These are phyloP conservation scores for Zizania latifolia DNA, from an alignment of 176 grass and related monocot genomes.

Conservation along the genomic window DNA sequence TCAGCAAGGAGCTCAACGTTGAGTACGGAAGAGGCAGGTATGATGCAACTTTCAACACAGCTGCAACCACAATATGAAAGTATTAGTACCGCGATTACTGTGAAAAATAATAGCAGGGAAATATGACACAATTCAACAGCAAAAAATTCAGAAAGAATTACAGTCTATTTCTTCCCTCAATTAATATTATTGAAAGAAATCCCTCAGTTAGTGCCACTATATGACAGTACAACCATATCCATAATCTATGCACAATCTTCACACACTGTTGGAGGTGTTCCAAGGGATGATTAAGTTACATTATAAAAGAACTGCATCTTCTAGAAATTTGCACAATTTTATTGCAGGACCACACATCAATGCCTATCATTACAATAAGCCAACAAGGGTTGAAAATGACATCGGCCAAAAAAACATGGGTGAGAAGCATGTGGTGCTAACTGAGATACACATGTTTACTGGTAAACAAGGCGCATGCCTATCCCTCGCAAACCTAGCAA, in stretches of 20 bases:
- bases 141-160: neutral
- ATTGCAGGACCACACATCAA: neutral
- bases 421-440: neutral
- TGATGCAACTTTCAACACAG: constrained; percentile 70
- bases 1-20: constrained; percentile 51
- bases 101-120: neutral
- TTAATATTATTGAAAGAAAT: neutral
- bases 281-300: neutral
- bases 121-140: neutral
- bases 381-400: neutral
- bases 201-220: neutral
- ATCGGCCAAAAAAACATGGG: neutral
- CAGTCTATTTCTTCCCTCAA: neutral
- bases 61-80: constrained; percentile 30
- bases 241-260: neutral
- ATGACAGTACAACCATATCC: neutral
- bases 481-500: neutral
- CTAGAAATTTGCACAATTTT: neutral
- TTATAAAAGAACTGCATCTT: neutral
- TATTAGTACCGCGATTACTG: neutral
- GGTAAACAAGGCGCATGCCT: neutral
- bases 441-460: neutral
- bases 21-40: constrained; percentile 95
- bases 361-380: neutral
- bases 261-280: neutral